These are phyloP conservation scores for Camptophora hylomeconis DNA, from an alignment of 2,329 filamentous ascomycete species.

Conservation along the genomic window DNA sequence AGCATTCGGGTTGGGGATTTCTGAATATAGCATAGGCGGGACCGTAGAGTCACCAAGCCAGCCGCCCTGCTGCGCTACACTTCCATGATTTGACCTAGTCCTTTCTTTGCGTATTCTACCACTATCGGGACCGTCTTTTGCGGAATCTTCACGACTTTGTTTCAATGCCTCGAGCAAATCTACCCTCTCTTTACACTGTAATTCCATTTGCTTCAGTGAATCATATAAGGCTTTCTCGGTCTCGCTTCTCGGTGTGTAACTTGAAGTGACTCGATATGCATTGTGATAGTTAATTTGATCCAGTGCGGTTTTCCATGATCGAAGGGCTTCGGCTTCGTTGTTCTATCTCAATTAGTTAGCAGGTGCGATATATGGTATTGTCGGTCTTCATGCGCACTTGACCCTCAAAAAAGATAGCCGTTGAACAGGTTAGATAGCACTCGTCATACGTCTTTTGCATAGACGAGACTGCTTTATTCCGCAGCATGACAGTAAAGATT, in stretches of 20 bases:
- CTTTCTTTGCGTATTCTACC: conserved; percentile 7
- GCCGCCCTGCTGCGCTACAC: no score
- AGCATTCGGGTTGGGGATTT: conserved; percentile 61
- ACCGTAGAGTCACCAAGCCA: conserved; percentile 75
- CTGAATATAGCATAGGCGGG: conserved; percentile 64
- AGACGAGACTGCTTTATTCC: conserved; percentile 50
- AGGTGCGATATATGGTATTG: neutral
- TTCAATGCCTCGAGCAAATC: conserved; percentile 74
- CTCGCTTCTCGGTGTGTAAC: conserved; percentile 59
- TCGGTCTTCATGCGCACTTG: conserved; percentile 45
- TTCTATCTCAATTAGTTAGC: conserved; percentile 41
- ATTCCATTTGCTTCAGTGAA: conserved; percentile 67
- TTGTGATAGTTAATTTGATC: conserved; percentile 82
- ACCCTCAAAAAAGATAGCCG: conserved; percentile 88
- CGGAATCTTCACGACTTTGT: conserved; percentile 40
- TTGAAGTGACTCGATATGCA: conserved; percentile 57
- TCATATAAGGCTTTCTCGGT: conserved; percentile 74
- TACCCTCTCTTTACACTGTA: conserved; percentile 87
- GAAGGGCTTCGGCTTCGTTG: conserved; percentile 79
- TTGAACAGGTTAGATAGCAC: conserved; percentile 87
- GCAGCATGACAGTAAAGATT: no score
- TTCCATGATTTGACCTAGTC: conserved; percentile 11
- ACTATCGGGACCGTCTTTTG: conserved; percentile 11
- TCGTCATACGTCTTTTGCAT: conserved; percentile 98
- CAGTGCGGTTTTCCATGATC: conserved; percentile 79